Evolutionary conservation across 306 rosid species (phyloP), one percentile per base, ranked within the genome.

Genomic region (Rosa rugosa): DNA sequence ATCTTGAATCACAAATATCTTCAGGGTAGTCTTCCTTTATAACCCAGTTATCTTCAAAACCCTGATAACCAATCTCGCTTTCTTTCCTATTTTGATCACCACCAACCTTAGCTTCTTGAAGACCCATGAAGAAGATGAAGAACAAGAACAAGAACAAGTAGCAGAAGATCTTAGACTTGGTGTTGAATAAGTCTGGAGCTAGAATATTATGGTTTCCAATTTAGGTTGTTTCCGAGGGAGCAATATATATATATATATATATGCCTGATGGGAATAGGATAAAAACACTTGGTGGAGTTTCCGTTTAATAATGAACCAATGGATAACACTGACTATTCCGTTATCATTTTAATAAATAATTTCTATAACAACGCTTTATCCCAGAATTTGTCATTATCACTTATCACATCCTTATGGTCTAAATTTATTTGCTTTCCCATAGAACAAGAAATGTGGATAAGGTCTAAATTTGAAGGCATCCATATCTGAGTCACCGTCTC

Each of bases 371-470:
- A 51, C n/a, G 14, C 78, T 71, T 66, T 81, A 80, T 83, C 78
- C 77, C 44, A 56, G 69, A 36, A 75, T 76, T 70, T 84, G 88
- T 83, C 87, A 66, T 71, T 63, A 80, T 90, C 89, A 71, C 46
- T 74, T 63, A 80, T 90, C 89, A 71, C 36, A 68, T 85, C 59
- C 82, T 75, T 84, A 86, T 80, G 91, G 95, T 84, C 89, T 60
- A 27, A 80, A 84, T 84, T 87, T 57, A 22, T 83, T 83, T 45
- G 80, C 81, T 78, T 81, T 83, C 79, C 81, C 78, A 72, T 82
- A 66, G 80, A 81, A 66, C 82, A 50, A 75, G 81, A 88, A 84
- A 79, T 80, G 84, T 80, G 82, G 97, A 95, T 95, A 95, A 95
- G 98, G 42, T 74, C 93, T 76, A 84, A 47, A 63, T 78, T 88